A percentile compares a stretch with the other conserved stretches of the same genome.
Conservation (phyloP, 108 stramenopile species). For the Pseudonitzschia multistriata region DNA sequence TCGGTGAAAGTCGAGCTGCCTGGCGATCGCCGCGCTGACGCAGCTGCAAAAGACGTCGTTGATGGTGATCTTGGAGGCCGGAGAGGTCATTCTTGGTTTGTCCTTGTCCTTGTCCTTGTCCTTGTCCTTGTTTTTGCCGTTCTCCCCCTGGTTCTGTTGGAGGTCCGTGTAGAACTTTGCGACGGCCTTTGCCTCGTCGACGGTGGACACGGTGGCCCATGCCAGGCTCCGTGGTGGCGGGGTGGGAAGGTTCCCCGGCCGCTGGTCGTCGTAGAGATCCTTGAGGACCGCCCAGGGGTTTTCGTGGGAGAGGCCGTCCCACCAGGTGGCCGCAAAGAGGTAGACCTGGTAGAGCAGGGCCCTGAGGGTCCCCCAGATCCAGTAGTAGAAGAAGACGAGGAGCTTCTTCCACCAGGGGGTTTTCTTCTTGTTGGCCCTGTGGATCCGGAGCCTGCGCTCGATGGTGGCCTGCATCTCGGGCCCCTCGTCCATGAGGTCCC, state of each 20-base stretch:
- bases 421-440: constrained; percentile 19
- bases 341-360: constrained; percentile 57
- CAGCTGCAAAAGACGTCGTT: constrained; percentile 86
- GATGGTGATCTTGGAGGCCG: constrained; percentile 44
- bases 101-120: too few relatives aligned
- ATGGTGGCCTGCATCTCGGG: constrained; percentile 57
- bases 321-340: constrained; percentile 33
- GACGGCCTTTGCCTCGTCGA: constrained; percentile 74
- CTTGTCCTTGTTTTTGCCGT: constrained; percentile 19
- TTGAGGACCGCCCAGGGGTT: constrained; percentile 47
- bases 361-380: constrained; percentile 56
- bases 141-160: not conserved
- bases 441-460: constrained; percentile 33
- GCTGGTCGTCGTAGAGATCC: not conserved
- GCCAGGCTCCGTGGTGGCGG: constrained; percentile 52
- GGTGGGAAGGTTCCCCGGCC: not conserved
- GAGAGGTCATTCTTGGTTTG: too few relatives aligned
- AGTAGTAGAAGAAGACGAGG: constrained; percentile 46
- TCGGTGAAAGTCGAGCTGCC: constrained; percentile 64
- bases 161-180: constrained; percentile 35
- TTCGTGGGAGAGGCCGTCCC: not conserved
- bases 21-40: constrained; percentile 60
- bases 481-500: constrained; percentile 78
- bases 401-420: constrained; percentile 30
- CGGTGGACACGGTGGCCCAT: constrained; percentile 63